These are phyloP conservation scores for Coniochaeta ligniaria DNA, from an alignment of 2,329 filamentous ascomycete genomes.

Conservation along the genomic window DNA sequence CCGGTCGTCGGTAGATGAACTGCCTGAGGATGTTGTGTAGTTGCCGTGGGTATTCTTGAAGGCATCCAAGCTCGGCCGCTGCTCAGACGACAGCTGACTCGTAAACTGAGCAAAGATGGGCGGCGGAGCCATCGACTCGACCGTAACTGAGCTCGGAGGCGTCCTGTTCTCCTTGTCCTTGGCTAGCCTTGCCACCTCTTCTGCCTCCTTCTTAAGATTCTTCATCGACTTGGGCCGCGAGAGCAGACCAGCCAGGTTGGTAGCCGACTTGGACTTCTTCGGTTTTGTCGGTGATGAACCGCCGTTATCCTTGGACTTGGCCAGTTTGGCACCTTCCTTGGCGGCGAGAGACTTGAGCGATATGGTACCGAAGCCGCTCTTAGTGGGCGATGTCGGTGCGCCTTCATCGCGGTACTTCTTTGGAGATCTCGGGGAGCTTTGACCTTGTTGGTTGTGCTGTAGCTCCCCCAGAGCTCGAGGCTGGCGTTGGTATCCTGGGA, in stretches of 20 bases:
- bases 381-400: conserved; percentile 30
- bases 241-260: conserved; percentile 72
- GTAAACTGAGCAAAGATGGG: conserved; percentile 79
- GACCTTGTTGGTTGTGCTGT: conserved; percentile 45
- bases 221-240: conserved; percentile 68
- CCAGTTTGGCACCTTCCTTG: conserved; percentile 28
- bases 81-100: conserved; percentile 13
- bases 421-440: conserved; percentile 22
- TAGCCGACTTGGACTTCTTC: conserved; percentile 76
- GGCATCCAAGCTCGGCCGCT: conserved; percentile 4
- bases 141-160: conserved; percentile 40
- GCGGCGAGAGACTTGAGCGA: conserved; percentile 34
- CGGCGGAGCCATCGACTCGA: conserved; percentile 27
- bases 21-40: conserved; percentile 12
- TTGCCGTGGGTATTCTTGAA: conserved; percentile 14
- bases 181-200: conserved; percentile 4
- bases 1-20: conserved; percentile 2
- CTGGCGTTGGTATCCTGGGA: conserved; percentile 28
- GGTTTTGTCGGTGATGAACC: conserved; percentile 50
- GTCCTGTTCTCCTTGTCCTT: conserved; percentile 80
- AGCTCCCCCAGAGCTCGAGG: conserved; percentile 47
- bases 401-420: conserved; percentile 27
- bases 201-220: conserved; percentile 45
- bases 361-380: conserved; percentile 34
- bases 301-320: conserved; percentile 22